Conservation (phyloP, 306 rosid genomes). For the Vigna reflexopilosa region DNA sequence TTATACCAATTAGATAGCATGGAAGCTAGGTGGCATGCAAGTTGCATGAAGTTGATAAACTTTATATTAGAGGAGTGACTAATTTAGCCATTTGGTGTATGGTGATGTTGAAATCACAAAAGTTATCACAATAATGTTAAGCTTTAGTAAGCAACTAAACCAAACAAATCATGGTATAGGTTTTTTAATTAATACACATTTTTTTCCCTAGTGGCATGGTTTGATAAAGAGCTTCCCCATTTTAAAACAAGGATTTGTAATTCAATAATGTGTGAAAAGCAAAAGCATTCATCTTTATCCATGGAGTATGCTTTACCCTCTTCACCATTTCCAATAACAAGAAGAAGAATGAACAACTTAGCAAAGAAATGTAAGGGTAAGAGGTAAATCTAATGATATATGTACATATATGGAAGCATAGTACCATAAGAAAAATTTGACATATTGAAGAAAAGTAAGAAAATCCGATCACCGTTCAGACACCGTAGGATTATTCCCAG, state of each 20-base stretch:
- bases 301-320: not conserved
- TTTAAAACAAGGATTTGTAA: not conserved
- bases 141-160: not conserved
- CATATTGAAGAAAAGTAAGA: not conserved
- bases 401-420: too few species aligned
- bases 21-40: constrained; percentile 33
- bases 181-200: not conserved
- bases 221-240: not conserved
- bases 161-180: not conserved
- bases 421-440: too few species aligned
- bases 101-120: constrained; percentile 1
- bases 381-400: too few species aligned
- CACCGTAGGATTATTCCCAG: too few species aligned
- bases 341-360: not conserved
- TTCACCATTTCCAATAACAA: not conserved
- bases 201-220: not conserved
- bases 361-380: not conserved
- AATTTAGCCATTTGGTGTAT: constrained; percentile 6
- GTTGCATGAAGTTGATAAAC: constrained; percentile 25
- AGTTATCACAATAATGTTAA: not conserved
- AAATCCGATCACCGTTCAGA: too few species aligned
- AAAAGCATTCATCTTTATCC: constrained; percentile 5
- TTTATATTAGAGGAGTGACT: not conserved
- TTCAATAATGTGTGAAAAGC: not conserved
- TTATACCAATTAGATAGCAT: not conserved